phyloP scores from a whole-genome alignment of 371 early-diverging fungal genomes.

The Amoeboaphelidium protococcarum region DNA sequence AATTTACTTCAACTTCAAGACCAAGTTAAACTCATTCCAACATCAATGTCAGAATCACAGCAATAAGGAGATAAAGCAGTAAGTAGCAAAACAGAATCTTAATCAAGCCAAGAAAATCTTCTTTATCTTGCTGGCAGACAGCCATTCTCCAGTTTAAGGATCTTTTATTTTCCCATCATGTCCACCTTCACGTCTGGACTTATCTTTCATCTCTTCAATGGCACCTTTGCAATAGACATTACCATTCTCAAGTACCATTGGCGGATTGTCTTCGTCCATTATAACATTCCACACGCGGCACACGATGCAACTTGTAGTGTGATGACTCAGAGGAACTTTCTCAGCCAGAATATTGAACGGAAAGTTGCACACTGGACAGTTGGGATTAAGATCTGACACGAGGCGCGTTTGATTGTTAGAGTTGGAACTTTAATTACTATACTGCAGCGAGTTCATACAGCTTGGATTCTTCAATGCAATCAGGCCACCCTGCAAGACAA shows the following conservation, averaged over 20 bases:
- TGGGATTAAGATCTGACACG: slow-evolving; percentile 41
- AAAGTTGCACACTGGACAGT: slow-evolving; percentile 83
- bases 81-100: too few species aligned
- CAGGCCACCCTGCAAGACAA: slow-evolving; percentile 71
- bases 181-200: too few species aligned
- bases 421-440: not conserved
- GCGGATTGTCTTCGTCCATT: slow-evolving; percentile 63
- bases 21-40: too few species aligned
- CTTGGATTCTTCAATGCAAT: slow-evolving; percentile 64
- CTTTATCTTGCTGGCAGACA: too few species aligned
- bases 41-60: too few species aligned
- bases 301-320: slow-evolving; percentile 69
- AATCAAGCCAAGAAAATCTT: too few species aligned
- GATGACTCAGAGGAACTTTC: slow-evolving; percentile 60
- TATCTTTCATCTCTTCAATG: too few species aligned
- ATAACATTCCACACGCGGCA: slow-evolving; percentile 61
- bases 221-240: slow-evolving; percentile 49
- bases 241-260: slow-evolving; percentile 82
- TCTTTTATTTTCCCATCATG: too few species aligned
- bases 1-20: too few species aligned
- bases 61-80: too few species aligned
- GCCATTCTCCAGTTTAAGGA: too few species aligned
- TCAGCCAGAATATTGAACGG: slow-evolving; percentile 55
- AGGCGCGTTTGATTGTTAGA: slow-evolving; percentile 14
- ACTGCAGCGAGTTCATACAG: slow-evolving; percentile 3